Conservation (phyloP, 352 stramenopile species). For the Pythium scleroteichum region DNA sequence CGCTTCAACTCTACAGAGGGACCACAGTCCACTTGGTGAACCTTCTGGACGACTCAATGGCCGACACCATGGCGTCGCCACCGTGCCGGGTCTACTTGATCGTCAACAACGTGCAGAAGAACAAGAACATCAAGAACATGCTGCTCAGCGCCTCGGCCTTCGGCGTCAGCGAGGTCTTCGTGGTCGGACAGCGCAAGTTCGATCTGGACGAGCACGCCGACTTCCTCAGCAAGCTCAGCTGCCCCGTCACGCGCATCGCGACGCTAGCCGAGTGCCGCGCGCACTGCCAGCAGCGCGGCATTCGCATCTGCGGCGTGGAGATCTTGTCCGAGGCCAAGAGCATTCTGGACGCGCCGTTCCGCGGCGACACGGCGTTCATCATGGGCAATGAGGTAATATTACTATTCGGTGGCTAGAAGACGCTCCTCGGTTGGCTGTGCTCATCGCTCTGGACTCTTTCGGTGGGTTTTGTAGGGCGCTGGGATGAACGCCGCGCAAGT, state of each 20-base stretch:
- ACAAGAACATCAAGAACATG: slow-evolving; percentile 88
- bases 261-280: slow-evolving; percentile 80
- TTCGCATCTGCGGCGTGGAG: slow-evolving; percentile 93
- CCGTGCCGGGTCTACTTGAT: slow-evolving; percentile 70
- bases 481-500: slow-evolving; percentile 93
- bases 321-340: slow-evolving; percentile 87
- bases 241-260: slow-evolving; percentile 64
- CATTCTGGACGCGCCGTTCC: slow-evolving; percentile 71
- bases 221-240: slow-evolving; percentile 48
- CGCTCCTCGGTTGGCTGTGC: no score
- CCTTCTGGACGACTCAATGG: slow-evolving; percentile 1
- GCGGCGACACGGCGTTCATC: slow-evolving; percentile 90
- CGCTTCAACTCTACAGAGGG: no score
- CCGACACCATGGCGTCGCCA: neutral
- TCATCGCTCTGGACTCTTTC: no score
- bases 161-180: slow-evolving; percentile 78
- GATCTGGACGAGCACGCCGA: slow-evolving; percentile 53
- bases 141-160: slow-evolving; percentile 83
- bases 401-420: neutral
- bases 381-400: slow-evolving; percentile 96
- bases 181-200: slow-evolving; percentile 89
- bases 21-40: no score
- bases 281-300: slow-evolving; percentile 57
- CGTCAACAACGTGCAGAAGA: slow-evolving; percentile 93
- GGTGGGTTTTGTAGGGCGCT: slow-evolving; percentile 60